A percentile compares a stretch with the other conserved stretches of the same genome.
phyloP scores from a whole-genome alignment of 768 basidiomycete species.

The Asterophora parasitica region DNA sequence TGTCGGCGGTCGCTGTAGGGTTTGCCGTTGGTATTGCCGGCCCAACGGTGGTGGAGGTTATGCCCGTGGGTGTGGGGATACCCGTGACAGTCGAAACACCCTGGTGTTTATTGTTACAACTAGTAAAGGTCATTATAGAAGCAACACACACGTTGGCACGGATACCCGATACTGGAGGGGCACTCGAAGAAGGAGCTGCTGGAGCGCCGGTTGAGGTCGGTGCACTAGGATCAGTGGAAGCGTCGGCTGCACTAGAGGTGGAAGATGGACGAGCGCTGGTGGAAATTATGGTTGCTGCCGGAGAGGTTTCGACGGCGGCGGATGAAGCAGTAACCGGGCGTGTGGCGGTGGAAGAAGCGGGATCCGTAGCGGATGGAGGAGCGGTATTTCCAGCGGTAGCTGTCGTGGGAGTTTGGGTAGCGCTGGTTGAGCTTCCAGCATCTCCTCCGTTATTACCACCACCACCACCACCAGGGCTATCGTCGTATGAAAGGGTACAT shows the following conservation, averaged over 20 bases:
- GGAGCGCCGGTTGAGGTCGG: slow-evolving; percentile 10
- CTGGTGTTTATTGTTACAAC: slow-evolving; percentile 4
- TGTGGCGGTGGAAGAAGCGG: slow-evolving; percentile 14
- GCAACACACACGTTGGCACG: slow-evolving; percentile 12
- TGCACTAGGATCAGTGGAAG: slow-evolving; percentile 11
- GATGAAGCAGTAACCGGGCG: slow-evolving; percentile 14
- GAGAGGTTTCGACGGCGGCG: slow-evolving; percentile 2
- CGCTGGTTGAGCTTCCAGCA: slow-evolving; percentile 8
- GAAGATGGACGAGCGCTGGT: neutral
- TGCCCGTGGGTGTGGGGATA: slow-evolving; percentile 11
- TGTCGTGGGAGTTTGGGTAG: slow-evolving; percentile 14
- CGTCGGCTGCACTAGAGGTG: slow-evolving; percentile 5
- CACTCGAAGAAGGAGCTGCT: slow-evolving; percentile 13
- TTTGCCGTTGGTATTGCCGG: slow-evolving; percentile 8
- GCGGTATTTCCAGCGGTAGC: slow-evolving; percentile 14
- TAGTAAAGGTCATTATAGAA: neutral
- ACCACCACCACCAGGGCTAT: slow-evolving; percentile 10
- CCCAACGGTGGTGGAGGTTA: slow-evolving; percentile 15
- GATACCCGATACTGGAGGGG: slow-evolving; percentile 12
- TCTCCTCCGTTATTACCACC: slow-evolving; percentile 2
- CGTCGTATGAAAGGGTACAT: slow-evolving; percentile 40
- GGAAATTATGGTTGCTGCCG: slow-evolving; percentile 2
- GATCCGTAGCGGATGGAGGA: too few relatives aligned
- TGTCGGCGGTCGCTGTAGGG: slow-evolving; percentile 5
- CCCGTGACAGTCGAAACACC: slow-evolving; percentile 16